phyloP scores from a whole-genome alignment of 805 yeast species.

The Yarrowia sp. region DNA sequence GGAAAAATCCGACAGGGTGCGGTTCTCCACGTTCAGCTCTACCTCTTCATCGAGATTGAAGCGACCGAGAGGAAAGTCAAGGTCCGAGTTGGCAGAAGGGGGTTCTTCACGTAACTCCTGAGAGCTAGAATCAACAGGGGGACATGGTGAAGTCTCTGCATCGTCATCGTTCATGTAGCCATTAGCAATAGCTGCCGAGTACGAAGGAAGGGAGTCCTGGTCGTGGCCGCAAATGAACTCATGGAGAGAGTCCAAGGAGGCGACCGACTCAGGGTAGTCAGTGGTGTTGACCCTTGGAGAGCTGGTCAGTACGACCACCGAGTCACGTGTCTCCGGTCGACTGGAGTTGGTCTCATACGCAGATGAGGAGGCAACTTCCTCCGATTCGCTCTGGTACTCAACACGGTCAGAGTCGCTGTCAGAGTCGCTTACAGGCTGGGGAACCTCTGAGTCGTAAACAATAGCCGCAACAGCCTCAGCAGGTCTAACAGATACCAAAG shows the following conservation, averaged over 20 bases:
- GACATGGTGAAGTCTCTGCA: neutral
- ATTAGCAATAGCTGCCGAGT: neutral
- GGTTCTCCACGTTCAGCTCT: neutral
- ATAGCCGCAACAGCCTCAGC: neutral
- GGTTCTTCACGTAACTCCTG: neutral
- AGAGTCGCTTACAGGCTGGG: neutral
- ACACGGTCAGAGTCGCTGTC: neutral
- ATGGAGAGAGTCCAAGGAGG: neutral
- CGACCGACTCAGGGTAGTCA: neutral
- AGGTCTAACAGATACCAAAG: neutral
- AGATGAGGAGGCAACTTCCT: neutral
- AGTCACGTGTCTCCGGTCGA: neutral
- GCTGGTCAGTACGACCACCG: neutral
- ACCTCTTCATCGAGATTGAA: neutral
- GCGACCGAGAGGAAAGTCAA: neutral
- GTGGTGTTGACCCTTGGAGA: neutral
- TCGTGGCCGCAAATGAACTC: neutral
- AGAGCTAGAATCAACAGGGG: neutral
- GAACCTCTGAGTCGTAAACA: neutral
- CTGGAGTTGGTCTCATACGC: neutral
- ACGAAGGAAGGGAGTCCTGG: neutral
- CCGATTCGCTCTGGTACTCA: neutral
- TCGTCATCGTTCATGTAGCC: neutral
- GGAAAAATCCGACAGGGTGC: neutral
- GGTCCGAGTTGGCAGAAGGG: neutral